Conservation (phyloP, 805 yeast species). For the Teunomyces cretensis region DNA sequence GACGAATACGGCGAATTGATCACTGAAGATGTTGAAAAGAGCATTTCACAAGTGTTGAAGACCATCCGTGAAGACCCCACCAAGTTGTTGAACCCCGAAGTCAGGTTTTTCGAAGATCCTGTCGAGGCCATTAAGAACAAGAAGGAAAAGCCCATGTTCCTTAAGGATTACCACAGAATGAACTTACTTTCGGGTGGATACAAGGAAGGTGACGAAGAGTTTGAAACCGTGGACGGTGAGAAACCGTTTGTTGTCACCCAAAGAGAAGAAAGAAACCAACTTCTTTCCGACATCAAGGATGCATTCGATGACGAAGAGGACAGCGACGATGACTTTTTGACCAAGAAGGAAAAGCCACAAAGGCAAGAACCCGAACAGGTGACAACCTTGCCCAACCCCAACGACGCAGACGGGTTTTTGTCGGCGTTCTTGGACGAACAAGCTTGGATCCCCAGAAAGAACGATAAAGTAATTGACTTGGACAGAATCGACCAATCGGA, state of each 20-base stretch:
- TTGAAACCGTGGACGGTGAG: conserved; percentile 50
- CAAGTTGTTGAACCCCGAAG: conserved; percentile 62
- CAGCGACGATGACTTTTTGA: conserved; percentile 51
- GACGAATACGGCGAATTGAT: conserved; percentile 89
- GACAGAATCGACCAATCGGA: conserved; percentile 54
- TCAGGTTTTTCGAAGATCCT: conserved; percentile 71
- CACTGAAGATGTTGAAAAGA: conserved; percentile 81
- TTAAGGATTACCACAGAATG: conserved; percentile 91
- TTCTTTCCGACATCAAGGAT: conserved; percentile 74
- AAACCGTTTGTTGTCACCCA: conserved; percentile 77
- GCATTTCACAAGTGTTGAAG: conserved; percentile 67
- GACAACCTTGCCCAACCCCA: conserved; percentile 57
- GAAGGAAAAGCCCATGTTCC: conserved; percentile 67
- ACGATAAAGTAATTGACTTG: conserved; percentile 55
- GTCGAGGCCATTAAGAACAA: conserved; percentile 34
- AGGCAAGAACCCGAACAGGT: conserved; percentile 26
- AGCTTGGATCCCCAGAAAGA: conserved; percentile 85
- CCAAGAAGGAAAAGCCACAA: conserved; percentile 47
- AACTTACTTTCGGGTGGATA: conserved; percentile 69
- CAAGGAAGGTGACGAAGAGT: conserved; percentile 50
- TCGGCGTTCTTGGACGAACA: conserved; percentile 68
- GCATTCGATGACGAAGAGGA: conserved; percentile 52
- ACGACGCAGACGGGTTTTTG: conserved; percentile 68
- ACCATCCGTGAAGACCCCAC: conserved; percentile 72
- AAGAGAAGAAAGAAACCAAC: conserved; percentile 67